These are phyloP conservation scores for Rhodotorula sp. DNA, from an alignment of 1,284 basidiomycete genomes.

Conservation along the genomic window DNA sequence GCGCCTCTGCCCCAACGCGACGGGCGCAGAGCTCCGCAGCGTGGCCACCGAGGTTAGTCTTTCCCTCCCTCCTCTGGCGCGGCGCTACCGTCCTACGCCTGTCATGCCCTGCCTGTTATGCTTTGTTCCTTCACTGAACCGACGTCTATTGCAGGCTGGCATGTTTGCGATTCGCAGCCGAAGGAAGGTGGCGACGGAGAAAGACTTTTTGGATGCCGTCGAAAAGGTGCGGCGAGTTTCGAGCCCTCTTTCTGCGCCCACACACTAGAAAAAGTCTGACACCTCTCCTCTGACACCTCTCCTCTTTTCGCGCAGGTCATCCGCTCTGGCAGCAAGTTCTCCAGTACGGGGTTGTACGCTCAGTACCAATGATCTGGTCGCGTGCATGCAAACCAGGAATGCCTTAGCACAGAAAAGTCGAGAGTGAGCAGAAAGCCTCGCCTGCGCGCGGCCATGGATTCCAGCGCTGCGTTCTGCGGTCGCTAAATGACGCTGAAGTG, in stretches of 20 bases:
- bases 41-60: conserved; percentile 82
- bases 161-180: conserved; percentile 99
- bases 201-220: conserved; percentile 92
- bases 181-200: conserved; percentile 94
- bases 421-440: too few species aligned
- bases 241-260: too few species aligned
- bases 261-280: neutral
- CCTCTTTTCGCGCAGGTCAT: conserved; percentile 5
- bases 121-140: neutral
- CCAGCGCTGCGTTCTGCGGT: too few species aligned
- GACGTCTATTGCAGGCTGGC: conserved; percentile 61
- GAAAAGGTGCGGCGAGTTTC: conserved; percentile 70
- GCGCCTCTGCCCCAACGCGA: conserved; percentile 94
- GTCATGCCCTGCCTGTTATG: too few species aligned
- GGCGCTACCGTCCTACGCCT: too few species aligned
- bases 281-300: neutral
- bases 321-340: conserved; percentile 14
- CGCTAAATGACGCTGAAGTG: too few species aligned
- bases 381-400: too few species aligned
- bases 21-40: conserved; percentile 92
- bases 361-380: conserved; percentile 29
- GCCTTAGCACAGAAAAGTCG: too few species aligned
- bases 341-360: conserved; percentile 8
- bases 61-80: neutral
- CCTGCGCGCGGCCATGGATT: too few species aligned